Evolutionary conservation across 805 yeast species (phyloP), one percentile per base, ranked within the genome.

Genomic region (Wickerhamiella domercqiae): DNA sequence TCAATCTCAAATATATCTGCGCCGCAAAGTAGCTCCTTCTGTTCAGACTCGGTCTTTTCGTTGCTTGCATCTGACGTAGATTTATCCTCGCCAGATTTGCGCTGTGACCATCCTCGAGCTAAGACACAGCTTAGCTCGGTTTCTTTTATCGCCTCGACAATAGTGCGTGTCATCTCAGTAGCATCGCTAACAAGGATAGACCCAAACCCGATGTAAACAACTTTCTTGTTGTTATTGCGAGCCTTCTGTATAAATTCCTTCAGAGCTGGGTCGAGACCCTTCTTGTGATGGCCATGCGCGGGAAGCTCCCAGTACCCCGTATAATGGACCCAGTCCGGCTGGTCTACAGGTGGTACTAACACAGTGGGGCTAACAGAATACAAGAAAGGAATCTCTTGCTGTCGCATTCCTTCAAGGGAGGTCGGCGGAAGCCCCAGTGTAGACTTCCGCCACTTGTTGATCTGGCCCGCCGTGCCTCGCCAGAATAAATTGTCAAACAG

Each of bases 241-340:
- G 96, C 95, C 35, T 60, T 55, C 11, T 59, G 49, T 32, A 87
- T 72, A 49, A 87, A 87, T 5, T 62, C 61, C 0, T 57, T 43
- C 29, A 87, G 57, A 9, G 60, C 73, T 6, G 57, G 47, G 1
- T 83, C 79, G 7, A 32, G 22, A 2, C 94, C 93, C 2, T 57
- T 52, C 5, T 59, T 56, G 2, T 58, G 56, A 22, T 50, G 52
- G 1, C 70, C 70, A 16, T 49, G 47, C 1, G 70, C 69, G 47
- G 80, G 86, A 47, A 87, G 62, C 48, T 83, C 81, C 97, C 97
- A 87, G 54, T 87, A 87, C 0, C 97, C 97, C 0, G 95, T 81
- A 7, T 86, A 94, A 48, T 69, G 79, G n/a, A 87, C 71, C 96
- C 96, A 87, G 54, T 83, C 95, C 13, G 83, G 78, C 56, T 79